A percentile compares a stretch with the other conserved stretches of the same genome.
These are phyloP conservation scores for Diaporthe capsici DNA, from an alignment of 2,329 filamentous ascomycete genomes.

Conservation along the genomic window DNA sequence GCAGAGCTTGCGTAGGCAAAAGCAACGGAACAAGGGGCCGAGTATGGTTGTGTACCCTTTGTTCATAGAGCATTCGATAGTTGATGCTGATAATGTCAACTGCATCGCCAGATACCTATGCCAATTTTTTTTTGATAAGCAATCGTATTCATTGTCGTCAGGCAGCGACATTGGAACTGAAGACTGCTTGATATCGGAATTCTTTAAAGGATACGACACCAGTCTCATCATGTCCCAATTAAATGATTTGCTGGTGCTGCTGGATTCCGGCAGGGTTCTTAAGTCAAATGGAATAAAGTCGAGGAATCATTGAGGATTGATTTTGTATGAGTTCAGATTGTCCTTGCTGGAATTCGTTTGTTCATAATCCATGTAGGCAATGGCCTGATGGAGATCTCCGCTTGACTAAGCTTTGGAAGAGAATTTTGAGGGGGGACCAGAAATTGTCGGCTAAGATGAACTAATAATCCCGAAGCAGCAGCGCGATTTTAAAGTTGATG, in stretches of 20 bases:
- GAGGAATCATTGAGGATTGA: not conserved
- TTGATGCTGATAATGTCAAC: not conserved
- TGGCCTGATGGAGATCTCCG: conserved; percentile 8
- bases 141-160: not conserved
- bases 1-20: not conserved
- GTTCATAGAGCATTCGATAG: not conserved
- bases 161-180: not conserved
- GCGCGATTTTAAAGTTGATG: conserved; percentile 35
- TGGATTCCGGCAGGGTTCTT: not conserved
- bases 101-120: not conserved
- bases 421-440: conserved; percentile 27
- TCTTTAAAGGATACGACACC: not conserved
- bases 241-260: too few species aligned
- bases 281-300: not conserved
- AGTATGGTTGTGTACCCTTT: not conserved
- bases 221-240: not conserved
- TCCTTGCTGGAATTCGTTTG: not conserved
- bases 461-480: conserved; percentile 31
- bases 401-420: conserved; percentile 32
- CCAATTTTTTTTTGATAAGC: too few species aligned
- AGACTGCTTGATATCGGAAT: too few species aligned
- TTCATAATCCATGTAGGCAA: not conserved
- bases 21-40: not conserved
- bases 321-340: not conserved
- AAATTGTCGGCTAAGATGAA: conserved; percentile 33